These are phyloP conservation scores for Cordyceps fumosorosea DNA, from an alignment of 2,329 filamentous ascomycete genomes.

Conservation along the genomic window DNA sequence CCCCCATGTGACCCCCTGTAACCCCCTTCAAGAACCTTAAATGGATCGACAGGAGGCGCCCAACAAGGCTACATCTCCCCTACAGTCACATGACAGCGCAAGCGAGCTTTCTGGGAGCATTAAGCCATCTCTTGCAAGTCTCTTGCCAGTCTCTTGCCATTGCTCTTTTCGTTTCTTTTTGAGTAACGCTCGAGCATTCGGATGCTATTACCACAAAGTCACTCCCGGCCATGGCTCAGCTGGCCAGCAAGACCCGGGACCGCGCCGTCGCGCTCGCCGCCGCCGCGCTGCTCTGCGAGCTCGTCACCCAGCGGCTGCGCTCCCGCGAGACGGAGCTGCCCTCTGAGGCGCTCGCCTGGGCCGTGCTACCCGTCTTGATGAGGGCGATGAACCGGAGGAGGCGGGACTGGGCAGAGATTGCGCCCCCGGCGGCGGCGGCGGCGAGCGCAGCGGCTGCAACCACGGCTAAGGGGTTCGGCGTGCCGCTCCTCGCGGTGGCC, in stretches of 20 bases:
- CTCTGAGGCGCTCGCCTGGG: conserved; percentile 30
- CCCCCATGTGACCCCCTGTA: too few relatives aligned
- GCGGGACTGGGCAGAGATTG: not conserved
- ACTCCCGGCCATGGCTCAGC: not conserved
- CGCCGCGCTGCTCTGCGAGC: conserved; percentile 22
- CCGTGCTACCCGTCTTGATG: conserved; percentile 21
- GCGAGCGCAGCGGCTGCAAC: not conserved
- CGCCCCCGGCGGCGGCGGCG: not conserved
- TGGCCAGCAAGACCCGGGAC: not conserved
- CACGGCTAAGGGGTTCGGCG: not conserved
- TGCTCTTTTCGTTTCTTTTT: too few relatives aligned
- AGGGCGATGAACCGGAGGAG: not conserved
- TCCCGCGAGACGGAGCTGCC: conserved; percentile 21
- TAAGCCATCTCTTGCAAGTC: too few relatives aligned
- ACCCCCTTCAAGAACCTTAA: too few relatives aligned
- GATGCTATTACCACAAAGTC: not conserved
- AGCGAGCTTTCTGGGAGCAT: too few relatives aligned
- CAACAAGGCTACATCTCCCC: too few relatives aligned
- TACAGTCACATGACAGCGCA: too few relatives aligned
- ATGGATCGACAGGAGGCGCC: too few relatives aligned
- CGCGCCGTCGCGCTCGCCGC: conserved; percentile 1
- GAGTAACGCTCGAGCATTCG: too few relatives aligned
- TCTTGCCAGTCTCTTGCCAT: too few relatives aligned
- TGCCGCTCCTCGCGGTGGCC: conserved; percentile 8
- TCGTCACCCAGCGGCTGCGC: conserved; percentile 17